These are phyloP conservation scores for Byssoonygena ceratinophila DNA, from an alignment of 2,329 filamentous ascomycete species.

Conservation along the genomic window DNA sequence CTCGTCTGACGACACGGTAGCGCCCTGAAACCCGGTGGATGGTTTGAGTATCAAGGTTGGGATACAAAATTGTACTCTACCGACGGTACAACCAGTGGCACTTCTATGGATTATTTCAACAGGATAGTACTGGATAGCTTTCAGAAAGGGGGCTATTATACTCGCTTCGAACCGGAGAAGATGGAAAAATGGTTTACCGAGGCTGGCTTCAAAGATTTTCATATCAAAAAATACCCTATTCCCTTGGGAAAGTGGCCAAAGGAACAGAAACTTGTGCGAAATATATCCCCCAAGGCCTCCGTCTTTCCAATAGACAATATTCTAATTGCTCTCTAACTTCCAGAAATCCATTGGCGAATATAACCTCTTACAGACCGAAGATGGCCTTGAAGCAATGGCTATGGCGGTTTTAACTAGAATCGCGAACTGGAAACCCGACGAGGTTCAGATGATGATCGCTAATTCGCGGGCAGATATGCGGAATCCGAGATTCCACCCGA, in stretches of 20 bases:
- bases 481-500: conserved; percentile 25
- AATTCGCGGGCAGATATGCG: conserved; percentile 27
- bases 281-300: neutral
- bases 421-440: conserved; percentile 22
- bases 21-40: conserved; percentile 32
- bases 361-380: conserved; percentile 21
- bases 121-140: conserved; percentile 1
- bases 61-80: conserved; percentile 24
- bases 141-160: conserved; percentile 6
- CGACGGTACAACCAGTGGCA: conserved; percentile 20
- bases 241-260: conserved; percentile 25
- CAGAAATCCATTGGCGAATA: conserved; percentile 22
- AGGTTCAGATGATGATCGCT: conserved; percentile 25
- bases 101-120: conserved; percentile 6
- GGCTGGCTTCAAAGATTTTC: conserved; percentile 22
- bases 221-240: conserved; percentile 16
- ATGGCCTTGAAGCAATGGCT: conserved; percentile 24
- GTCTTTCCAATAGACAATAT: neutral
- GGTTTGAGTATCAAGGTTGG: conserved; percentile 33
- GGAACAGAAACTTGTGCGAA: conserved; percentile 19
- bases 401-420: conserved; percentile 22
- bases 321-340: neutral
- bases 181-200: conserved; percentile 20
- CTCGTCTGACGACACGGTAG: neutral
- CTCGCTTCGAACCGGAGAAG: conserved; percentile 10